phyloP scores from a whole-genome alignment of 805 yeast species.

The Kodamaea nitidulidarum region DNA sequence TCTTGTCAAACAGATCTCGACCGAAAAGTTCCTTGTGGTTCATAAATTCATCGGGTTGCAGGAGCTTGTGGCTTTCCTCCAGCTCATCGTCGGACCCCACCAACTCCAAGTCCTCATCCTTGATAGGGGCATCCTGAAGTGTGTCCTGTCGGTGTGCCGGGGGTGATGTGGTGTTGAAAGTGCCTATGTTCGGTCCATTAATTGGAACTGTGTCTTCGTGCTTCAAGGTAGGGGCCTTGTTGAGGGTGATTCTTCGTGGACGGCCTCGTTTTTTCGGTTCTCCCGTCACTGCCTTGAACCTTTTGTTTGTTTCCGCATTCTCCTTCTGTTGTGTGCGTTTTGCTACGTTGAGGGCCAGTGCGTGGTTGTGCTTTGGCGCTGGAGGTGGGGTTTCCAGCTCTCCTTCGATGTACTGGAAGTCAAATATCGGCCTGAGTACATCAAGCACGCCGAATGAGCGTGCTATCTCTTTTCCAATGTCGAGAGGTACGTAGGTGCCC shows the following conservation, averaged over 20 bases:
- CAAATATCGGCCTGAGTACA: constrained; percentile 36
- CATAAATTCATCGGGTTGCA: constrained; percentile 31
- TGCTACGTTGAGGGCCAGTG: constrained; percentile 42
- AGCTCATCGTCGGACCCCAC: constrained; percentile 27
- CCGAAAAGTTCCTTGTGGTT: constrained; percentile 40
- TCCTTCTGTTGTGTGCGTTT: constrained; percentile 16
- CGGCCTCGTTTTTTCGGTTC: constrained; percentile 37
- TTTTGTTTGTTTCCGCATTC: constrained; percentile 13
- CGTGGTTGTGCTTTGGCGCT: constrained; percentile 45
- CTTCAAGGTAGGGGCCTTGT: constrained; percentile 23
- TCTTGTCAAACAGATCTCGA: constrained; percentile 33
- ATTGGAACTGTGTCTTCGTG: constrained; percentile 36
- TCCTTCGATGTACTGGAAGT: constrained; percentile 37
- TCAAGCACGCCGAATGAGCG: constrained; percentile 42
- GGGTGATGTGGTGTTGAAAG: constrained; percentile 18
- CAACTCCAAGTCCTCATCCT: constrained; percentile 35
- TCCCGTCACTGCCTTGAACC: constrained; percentile 17
- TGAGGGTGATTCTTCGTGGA: constrained; percentile 30
- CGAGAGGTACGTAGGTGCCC: constrained; percentile 44
- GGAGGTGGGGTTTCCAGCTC: constrained; percentile 41
- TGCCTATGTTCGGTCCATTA: constrained; percentile 29
- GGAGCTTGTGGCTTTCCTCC: constrained; percentile 8
- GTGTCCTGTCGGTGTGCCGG: constrained; percentile 29
- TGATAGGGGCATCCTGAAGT: constrained; percentile 37
- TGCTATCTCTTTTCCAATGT: constrained; percentile 39